Evolutionary conservation across 2,329 filamentous ascomycete genomes (phyloP).

Genomic region (Myriosclerotinia curreyana): DNA sequence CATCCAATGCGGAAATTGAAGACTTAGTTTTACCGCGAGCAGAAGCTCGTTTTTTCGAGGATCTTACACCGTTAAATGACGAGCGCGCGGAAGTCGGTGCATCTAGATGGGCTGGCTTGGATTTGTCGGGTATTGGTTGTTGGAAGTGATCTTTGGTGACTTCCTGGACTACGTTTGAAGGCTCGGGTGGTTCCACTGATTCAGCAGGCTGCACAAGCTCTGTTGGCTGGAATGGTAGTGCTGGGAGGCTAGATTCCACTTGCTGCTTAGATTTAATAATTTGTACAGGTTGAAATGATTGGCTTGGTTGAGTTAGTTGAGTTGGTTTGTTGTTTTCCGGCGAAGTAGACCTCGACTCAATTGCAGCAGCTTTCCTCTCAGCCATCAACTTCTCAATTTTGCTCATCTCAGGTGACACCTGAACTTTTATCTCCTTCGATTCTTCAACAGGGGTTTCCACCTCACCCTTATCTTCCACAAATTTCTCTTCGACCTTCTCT

Average conservation of each 20-base stretch:
- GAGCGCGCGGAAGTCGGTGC: neutral
- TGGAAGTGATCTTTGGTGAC: neutral
- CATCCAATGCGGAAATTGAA: constrained; percentile 22
- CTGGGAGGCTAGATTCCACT: too few species aligned
- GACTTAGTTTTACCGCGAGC: constrained; percentile 3
- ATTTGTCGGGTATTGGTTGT: neutral
- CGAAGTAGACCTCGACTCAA: constrained; percentile 1
- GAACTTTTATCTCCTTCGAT: neutral
- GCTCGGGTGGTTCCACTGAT: neutral
- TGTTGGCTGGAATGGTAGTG: neutral
- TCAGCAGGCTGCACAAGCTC: neutral
- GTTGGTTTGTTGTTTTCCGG: neutral
- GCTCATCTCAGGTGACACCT: constrained; percentile 1
- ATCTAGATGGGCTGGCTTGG: neutral
- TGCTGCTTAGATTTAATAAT: neutral
- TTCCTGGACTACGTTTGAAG: neutral
- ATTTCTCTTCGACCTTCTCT: constrained; percentile 10
- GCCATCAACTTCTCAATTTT: constrained; percentile 14
- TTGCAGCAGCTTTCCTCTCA: constrained; percentile 15
- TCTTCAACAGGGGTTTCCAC: neutral
- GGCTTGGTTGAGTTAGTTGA: neutral
- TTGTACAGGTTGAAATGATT: neutral
- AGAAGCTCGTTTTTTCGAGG: neutral
- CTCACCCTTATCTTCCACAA: neutral
- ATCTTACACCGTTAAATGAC: neutral